A percentile compares a stretch with the other conserved stretches of the same genome.
These are phyloP conservation scores for Naganishia vaughanmartiniae DNA, from an alignment of 768 basidiomycete genomes.

Conservation along the genomic window DNA sequence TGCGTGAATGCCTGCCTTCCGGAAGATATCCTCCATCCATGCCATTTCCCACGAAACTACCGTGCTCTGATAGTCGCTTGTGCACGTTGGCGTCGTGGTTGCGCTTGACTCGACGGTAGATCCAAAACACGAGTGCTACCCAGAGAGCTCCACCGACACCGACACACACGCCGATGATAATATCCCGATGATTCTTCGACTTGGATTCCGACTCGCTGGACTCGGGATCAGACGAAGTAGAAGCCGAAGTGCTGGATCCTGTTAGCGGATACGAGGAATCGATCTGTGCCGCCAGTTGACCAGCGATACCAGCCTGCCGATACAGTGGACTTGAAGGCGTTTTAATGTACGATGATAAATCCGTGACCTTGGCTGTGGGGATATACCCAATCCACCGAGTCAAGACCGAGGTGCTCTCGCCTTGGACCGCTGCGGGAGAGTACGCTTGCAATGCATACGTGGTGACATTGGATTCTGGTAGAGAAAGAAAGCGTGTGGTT, in stretches of 20 bases:
- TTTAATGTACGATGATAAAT: conserved; percentile 65
- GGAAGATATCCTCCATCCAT: conserved; percentile 12
- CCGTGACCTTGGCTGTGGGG: conserved; percentile 59
- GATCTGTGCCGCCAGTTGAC: conserved; percentile 65
- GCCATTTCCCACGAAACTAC: conserved; percentile 17
- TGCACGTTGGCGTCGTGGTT: conserved; percentile 67
- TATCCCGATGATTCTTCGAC: conserved; percentile 64
- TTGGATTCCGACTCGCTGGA: conserved; percentile 39
- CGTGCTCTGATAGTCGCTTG: conserved; percentile 64
- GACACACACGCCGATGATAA: conserved; percentile 68
- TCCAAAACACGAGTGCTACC: conserved; percentile 53
- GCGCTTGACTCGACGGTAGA: conserved; percentile 66
- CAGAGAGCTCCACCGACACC: conserved; percentile 30
- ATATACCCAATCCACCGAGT: conserved; percentile 75
- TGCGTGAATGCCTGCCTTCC: conserved; percentile 34
- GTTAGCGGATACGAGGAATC: conserved; percentile 65
- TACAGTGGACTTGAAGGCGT: conserved; percentile 66
- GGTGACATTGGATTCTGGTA: conserved; percentile 52
- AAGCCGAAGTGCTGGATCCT: conserved; percentile 31
- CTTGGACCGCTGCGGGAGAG: conserved; percentile 61
- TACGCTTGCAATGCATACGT: conserved; percentile 68
- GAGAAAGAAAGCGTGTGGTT: conserved; percentile 41
- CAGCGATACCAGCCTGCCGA: conserved; percentile 58
- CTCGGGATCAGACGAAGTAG: conserved; percentile 22
- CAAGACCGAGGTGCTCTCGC: conserved; percentile 60